Evolutionary conservation across 805 yeast species (phyloP).

Genomic region (Blastobotrys peoriensis): DNA sequence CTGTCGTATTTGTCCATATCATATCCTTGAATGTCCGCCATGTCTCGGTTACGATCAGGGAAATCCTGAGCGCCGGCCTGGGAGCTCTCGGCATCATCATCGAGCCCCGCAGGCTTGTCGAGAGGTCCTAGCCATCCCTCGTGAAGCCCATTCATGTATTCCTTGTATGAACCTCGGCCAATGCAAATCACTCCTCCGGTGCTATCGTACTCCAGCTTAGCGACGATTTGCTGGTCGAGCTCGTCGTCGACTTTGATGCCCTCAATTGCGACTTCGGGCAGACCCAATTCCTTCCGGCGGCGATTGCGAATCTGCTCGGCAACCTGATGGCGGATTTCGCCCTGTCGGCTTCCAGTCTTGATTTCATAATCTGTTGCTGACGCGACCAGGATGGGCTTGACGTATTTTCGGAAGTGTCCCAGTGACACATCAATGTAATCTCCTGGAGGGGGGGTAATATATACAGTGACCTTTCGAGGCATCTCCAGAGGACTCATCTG

Average conservation of each 20-base stretch:
- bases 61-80: conserved; percentile 13
- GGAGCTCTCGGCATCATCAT: conserved; percentile 8
- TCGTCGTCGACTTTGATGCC: conserved; percentile 15
- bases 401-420: conserved; percentile 65
- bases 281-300: conserved; percentile 41
- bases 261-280: conserved; percentile 18
- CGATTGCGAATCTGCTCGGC: conserved; percentile 74
- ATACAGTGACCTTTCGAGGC: conserved; percentile 75
- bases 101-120: conserved; percentile 40
- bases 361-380: conserved; percentile 82
- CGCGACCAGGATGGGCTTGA: conserved; percentile 80
- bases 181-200: conserved; percentile 84
- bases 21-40: conserved; percentile 10
- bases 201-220: conserved; percentile 36
- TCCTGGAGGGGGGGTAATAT: conserved; percentile 95
- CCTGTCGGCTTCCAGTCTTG: conserved; percentile 74
- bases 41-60: conserved; percentile 18
- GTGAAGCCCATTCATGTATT: conserved; percentile 82
- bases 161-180: conserved; percentile 95
- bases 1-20: background rate
- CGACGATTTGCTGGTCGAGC: conserved; percentile 27
- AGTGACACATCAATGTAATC: conserved; percentile 74
- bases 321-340: conserved; percentile 74
- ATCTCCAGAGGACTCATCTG: conserved; percentile 42
- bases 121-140: conserved; percentile 94